A percentile compares a stretch with the other conserved stretches of the same genome.
Evolutionary conservation across 495 filamentous ascomycete species (phyloP).

Genomic region (Daldinia grandis): DNA sequence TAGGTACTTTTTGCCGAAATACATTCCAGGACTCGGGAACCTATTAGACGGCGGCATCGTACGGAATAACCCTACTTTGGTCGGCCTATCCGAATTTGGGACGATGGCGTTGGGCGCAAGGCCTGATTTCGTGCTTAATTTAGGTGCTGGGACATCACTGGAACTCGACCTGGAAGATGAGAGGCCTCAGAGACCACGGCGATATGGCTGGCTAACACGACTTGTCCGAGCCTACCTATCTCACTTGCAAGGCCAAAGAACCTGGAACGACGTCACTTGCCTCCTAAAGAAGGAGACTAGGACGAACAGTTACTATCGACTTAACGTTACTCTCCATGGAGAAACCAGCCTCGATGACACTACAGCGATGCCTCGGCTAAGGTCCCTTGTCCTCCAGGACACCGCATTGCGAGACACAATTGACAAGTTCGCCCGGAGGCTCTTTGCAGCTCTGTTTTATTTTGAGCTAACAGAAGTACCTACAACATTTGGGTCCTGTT

Average conservation of each 20-base stretch:
- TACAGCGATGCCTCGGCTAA: neutral
- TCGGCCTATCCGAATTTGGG: neutral
- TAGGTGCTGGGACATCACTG: neutral
- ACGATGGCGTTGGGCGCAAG: too few relatives aligned
- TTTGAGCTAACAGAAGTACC: neutral
- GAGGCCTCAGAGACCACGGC: neutral
- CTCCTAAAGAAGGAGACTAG: neutral
- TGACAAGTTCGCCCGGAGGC: too few relatives aligned
- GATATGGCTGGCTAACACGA: neutral
- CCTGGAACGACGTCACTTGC: neutral
- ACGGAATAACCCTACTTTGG: neutral
- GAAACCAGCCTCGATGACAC: neutral
- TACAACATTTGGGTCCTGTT: neutral
- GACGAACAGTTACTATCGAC: neutral
- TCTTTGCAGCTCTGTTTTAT: too few relatives aligned
- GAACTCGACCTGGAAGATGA: neutral
- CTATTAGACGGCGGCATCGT: neutral
- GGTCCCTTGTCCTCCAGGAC: neutral
- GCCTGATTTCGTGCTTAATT: too few relatives aligned
- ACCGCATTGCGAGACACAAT: too few relatives aligned
- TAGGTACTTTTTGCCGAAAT: neutral
- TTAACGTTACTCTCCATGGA: neutral
- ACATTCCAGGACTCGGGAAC: neutral
- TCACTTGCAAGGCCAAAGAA: conserved; percentile 1
- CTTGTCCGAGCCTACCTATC: neutral